These are phyloP conservation scores for Entelexis sorbosivorans DNA, from an alignment of 1,139 yeast genomes.

Conservation along the genomic window DNA sequence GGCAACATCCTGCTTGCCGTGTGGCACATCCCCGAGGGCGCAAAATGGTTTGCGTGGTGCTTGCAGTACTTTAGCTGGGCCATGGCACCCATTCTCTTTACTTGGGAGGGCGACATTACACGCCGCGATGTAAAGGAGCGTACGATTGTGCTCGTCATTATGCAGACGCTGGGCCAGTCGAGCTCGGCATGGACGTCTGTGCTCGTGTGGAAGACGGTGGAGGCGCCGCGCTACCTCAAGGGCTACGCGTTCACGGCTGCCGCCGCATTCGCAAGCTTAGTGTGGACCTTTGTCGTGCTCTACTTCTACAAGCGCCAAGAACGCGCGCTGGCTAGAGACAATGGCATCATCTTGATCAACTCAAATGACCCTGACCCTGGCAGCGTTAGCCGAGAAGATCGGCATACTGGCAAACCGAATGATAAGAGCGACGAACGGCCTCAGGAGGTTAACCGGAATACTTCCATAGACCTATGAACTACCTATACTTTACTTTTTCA, in stretches of 20 bases:
- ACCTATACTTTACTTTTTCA: too few species aligned
- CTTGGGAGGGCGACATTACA: slow-evolving; percentile 35
- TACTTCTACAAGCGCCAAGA: slow-evolving; percentile 14
- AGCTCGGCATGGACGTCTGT: slow-evolving; percentile 36
- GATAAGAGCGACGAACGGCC: too few species aligned
- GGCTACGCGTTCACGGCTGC: slow-evolving; percentile 36
- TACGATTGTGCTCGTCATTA: slow-evolving; percentile 32
- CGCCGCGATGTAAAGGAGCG: slow-evolving; percentile 34
- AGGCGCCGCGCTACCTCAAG: slow-evolving; percentile 41
- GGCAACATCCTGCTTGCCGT: slow-evolving; percentile 38
- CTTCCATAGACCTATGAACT: too few species aligned
- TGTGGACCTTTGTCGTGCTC: slow-evolving; percentile 10
- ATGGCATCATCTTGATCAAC: slow-evolving; percentile 6
- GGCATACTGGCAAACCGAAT: too few species aligned
- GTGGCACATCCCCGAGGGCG: slow-evolving; percentile 40
- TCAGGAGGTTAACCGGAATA: too few species aligned
- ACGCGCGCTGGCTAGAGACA: slow-evolving; percentile 6
- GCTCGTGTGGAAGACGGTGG: slow-evolving; percentile 42
- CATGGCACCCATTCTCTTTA: slow-evolving; percentile 35
- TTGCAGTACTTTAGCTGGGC: slow-evolving; percentile 39
- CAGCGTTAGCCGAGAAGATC: too few species aligned
- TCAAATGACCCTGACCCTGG: neutral
- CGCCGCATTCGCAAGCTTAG: slow-evolving; percentile 7
- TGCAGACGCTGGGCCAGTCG: slow-evolving; percentile 35
- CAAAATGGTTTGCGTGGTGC: slow-evolving; percentile 41